These are phyloP conservation scores for Boletus rubroflammeus DNA, from an alignment of 768 basidiomycete species.

Conservation along the genomic window DNA sequence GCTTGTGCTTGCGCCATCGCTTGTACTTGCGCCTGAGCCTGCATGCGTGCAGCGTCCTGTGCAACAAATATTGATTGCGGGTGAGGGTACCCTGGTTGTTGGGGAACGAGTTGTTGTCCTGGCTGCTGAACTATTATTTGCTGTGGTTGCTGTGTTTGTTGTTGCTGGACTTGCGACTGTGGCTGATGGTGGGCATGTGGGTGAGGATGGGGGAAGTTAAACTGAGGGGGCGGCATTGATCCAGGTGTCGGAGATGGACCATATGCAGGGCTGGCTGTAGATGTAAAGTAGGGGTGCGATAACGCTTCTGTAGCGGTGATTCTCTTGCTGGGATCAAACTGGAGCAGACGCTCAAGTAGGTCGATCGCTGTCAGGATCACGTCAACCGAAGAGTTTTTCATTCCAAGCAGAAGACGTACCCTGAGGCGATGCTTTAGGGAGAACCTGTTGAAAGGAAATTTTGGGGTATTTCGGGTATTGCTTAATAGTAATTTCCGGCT, in stretches of 20 bases:
- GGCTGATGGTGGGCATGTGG: conserved; percentile 46
- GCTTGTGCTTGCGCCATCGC: conserved; percentile 41
- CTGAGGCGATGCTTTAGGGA: conserved; percentile 83
- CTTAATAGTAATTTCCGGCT: conserved; percentile 83
- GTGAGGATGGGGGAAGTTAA: conserved; percentile 66
- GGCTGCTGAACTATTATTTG: conserved; percentile 37
- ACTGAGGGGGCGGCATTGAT: conserved; percentile 64
- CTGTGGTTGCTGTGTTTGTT: conserved; percentile 40
- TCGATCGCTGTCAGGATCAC: conserved; percentile 61
- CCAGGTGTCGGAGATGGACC: conserved; percentile 40
- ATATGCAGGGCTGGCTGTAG: conserved; percentile 36
- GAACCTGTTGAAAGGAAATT: conserved; percentile 73
- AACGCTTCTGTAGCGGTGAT: conserved; percentile 90
- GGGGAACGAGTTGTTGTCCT: conserved; percentile 37
- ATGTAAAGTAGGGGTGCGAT: conserved; percentile 87
- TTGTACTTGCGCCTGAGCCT: conserved; percentile 43
- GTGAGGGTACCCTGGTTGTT: conserved; percentile 32
- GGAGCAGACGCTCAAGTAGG: conserved; percentile 88
- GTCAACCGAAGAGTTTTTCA: neutral
- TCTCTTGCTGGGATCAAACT: conserved; percentile 92
- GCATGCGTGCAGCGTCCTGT: conserved; percentile 35
- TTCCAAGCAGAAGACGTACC: conserved; percentile 40
- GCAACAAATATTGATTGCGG: conserved; percentile 32
- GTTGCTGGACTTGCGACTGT: conserved; percentile 41
- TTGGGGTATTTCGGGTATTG: conserved; percentile 86